Base-by-base conservation (phyloP, 2,329 filamentous ascomycete species). In the Alternaria sp. region DNA sequence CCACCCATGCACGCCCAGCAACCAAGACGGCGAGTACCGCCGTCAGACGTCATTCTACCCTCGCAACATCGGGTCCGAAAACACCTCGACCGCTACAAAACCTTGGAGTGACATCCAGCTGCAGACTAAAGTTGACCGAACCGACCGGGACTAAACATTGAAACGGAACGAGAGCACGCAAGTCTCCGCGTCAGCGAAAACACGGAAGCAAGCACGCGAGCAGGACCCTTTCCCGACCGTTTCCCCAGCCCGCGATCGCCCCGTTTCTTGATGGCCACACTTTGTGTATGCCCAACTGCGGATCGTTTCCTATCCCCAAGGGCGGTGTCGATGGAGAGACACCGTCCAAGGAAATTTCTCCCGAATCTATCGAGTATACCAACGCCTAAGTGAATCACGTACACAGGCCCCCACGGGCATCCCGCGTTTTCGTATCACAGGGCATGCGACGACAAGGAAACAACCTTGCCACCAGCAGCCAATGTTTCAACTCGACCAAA, bases 311-410 rank as follows among this genome's bases (percentile, higher is more conserved):
- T 54, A 24, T 6, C 21, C 29, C 17, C 49, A 51, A 48, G 34
- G 24, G 37, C 17, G 36, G 36, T 39, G 17, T 39, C 10, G 36
- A 37, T 23, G 6, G 39, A 41, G 39, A 41, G 39, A 21, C 17
- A 13, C 39, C 39, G 8, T 41, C 39, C 11, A 41, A 62, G 39
- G 33, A 14, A 37, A 53, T 54, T 42, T 50, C 37, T 14, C 34
- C 58, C 63, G 58, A 62, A 54, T 61, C 62, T 31, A 54, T 58
- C 58, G 29, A 48, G 58, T 57, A 63, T 62, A 62, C 58, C 58
- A 49, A 68, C 66, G 52, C 40, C 66, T 69, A 69, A 70, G 71
- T 62, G 63, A 64, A 72, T 72, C 63, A 70, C 69, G 70, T 72
- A 71, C 63, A 65, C 54, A 44, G 21, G 61, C 65, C 69, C 68